These are phyloP conservation scores for Pyrus hybrid DNA, from an alignment of 331 rosid species.

Conservation along the genomic window DNA sequence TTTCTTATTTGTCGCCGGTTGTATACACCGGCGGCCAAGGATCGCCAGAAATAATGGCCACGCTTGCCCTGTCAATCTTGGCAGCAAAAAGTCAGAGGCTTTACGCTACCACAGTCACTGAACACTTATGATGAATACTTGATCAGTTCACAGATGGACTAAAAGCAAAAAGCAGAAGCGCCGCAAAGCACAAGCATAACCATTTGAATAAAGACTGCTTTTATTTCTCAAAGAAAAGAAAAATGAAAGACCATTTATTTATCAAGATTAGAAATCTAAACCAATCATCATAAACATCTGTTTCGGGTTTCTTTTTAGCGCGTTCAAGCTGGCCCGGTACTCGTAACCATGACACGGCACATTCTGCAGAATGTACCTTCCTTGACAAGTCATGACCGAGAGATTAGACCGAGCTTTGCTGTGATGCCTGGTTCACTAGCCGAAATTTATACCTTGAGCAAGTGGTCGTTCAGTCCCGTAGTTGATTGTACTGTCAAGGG, in stretches of 20 bases:
- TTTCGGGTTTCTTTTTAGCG: background rate
- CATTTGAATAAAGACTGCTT: background rate
- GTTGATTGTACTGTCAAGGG: constrained; percentile 68
- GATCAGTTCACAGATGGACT: background rate
- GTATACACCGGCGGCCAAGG: background rate
- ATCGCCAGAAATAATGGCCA: background rate
- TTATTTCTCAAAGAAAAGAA: background rate
- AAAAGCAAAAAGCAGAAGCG: background rate
- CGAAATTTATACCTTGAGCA: constrained; percentile 93
- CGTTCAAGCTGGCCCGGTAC: constrained; percentile 1
- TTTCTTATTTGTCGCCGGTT: too few relatives aligned
- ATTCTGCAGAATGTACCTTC: constrained; percentile 11
- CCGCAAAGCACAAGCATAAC: background rate
- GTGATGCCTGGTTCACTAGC: constrained; percentile 27
- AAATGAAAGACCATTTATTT: background rate
- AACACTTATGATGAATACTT: background rate
- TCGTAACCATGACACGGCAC: background rate
- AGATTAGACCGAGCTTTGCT: background rate
- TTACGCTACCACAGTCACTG: background rate
- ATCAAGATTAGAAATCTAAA: background rate
- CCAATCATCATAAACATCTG: constrained; percentile 1
- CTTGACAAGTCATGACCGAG: background rate
- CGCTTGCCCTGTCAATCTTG: background rate
- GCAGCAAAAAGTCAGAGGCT: background rate
- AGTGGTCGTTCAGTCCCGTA: constrained; percentile 88